Evolutionary conservation across 352 stramenopile genomes (phyloP), one percentile per base, ranked within the genome.

Genomic region (Globisporangium apiculatum): DNA sequence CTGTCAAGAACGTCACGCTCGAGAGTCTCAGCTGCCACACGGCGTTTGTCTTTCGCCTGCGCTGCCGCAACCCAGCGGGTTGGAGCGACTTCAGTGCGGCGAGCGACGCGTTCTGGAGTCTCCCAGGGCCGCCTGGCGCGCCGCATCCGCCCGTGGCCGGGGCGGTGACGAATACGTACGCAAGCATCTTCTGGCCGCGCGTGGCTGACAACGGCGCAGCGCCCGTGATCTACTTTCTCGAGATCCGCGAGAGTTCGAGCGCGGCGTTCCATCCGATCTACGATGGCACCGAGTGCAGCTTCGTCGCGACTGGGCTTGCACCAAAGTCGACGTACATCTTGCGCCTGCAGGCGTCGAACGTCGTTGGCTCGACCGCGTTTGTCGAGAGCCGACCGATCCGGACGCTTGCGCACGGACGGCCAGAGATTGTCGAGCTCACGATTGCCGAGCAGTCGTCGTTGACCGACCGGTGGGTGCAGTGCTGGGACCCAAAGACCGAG

Each of bases 401-500:
- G 55, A 89, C 80, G 0, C 72, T 81, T 36, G 61, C 71, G 3
- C 81, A 89, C 12, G 75, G 67, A 0, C 72, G 75, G 17, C 76
- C 78, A 15, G 76, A 91, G 64, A 83, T 92, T 12, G 73, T 91
- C 18, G 79, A 89, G 41, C 72, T 92, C 8, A 73, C 66, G 38
- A 70, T 24, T 36, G 58, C 49, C 0, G 82, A 85, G 46, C 61
- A 77, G 49, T 71, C 48, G 14, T 48, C 55, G 14, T 50, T 49
- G 0, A 79, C 76, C 48, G 73, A 87, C 51, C 73, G 73, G 0
- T 96, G 87, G 87, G 75, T 94, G 9, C 83, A 91, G 59, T 96
- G 85, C 69, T 96, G 87, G 87, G 87, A 96, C 42, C 73, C 73
- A 40, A 88, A 86, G 60, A 74, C 82, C 8, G 83, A 95, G 60